Evolutionary conservation across 2,329 filamentous ascomycete species (phyloP).

Genomic region (Cryphonectria carpinicola): DNA sequence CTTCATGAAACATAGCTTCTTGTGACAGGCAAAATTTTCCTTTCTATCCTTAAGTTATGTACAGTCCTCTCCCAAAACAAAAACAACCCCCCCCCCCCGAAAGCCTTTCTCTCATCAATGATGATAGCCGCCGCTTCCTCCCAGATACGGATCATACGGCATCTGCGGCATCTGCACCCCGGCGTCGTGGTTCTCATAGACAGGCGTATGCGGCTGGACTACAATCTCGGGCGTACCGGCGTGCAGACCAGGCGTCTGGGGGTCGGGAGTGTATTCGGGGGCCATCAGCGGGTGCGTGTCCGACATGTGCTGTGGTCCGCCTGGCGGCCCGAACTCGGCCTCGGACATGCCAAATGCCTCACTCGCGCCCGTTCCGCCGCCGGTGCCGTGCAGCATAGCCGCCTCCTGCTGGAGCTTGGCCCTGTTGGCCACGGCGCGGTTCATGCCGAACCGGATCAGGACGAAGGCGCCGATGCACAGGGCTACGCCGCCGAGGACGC

Average conservation of each 20-base stretch:
- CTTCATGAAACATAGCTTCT: background rate
- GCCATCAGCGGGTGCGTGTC: background rate
- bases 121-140: background rate
- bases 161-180: background rate
- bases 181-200: background rate
- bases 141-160: background rate
- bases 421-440: background rate
- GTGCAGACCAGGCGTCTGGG: background rate
- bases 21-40: background rate
- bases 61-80: background rate
- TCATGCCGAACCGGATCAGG: background rate
- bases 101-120: slow-evolving; percentile 39
- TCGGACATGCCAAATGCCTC: background rate
- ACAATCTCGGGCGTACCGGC: background rate
- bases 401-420: background rate
- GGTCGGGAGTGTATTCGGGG: background rate
- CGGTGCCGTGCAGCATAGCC: background rate
- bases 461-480: background rate
- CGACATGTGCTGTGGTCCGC: background rate
- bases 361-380: background rate
- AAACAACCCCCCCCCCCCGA: too few species aligned
- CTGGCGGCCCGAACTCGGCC: background rate
- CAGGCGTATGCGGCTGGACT: background rate
- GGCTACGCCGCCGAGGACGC: slow-evolving; percentile 45
- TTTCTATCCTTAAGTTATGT: background rate